Evolutionary conservation across 805 yeast species (phyloP).

Genomic region (Danielia reshetovae): DNA sequence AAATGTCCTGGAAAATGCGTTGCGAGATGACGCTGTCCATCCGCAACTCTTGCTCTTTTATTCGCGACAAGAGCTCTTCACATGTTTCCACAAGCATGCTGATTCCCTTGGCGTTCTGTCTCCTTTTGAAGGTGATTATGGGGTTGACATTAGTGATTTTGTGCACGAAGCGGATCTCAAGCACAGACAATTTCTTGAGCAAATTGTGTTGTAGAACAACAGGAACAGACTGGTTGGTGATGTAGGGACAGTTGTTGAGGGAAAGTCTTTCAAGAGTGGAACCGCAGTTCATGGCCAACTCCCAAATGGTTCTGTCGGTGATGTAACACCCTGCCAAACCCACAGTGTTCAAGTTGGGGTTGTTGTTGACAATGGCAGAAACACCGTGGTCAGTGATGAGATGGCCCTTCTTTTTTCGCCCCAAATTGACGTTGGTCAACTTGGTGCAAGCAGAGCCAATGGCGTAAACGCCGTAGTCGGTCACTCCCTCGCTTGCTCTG

Average conservation of each 20-base stretch:
- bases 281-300: constrained; percentile 55
- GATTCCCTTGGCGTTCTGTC: constrained; percentile 42
- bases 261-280: constrained; percentile 59
- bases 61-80: constrained; percentile 56
- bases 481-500: constrained; percentile 75
- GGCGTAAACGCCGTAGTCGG: constrained; percentile 72
- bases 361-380: constrained; percentile 51
- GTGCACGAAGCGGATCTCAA: constrained; percentile 67
- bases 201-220: constrained; percentile 35
- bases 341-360: constrained; percentile 55
- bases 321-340: constrained; percentile 89
- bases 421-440: constrained; percentile 65
- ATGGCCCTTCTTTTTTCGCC: constrained; percentile 68
- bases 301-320: constrained; percentile 78
- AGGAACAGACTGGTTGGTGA: constrained; percentile 60
- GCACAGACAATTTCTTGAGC: constrained; percentile 51
- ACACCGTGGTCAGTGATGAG: constrained; percentile 69
- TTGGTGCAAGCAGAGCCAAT: constrained; percentile 58
- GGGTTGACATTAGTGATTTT: constrained; percentile 58
- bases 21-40: constrained; percentile 56
- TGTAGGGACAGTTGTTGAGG: constrained; percentile 62
- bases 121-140: constrained; percentile 61
- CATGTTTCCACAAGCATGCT: constrained; percentile 74
- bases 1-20: constrained; percentile 57
- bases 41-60: constrained; percentile 57